Conservation (phyloP, 2,329 filamentous ascomycete genomes). For the Leptographium flavum region DNA sequence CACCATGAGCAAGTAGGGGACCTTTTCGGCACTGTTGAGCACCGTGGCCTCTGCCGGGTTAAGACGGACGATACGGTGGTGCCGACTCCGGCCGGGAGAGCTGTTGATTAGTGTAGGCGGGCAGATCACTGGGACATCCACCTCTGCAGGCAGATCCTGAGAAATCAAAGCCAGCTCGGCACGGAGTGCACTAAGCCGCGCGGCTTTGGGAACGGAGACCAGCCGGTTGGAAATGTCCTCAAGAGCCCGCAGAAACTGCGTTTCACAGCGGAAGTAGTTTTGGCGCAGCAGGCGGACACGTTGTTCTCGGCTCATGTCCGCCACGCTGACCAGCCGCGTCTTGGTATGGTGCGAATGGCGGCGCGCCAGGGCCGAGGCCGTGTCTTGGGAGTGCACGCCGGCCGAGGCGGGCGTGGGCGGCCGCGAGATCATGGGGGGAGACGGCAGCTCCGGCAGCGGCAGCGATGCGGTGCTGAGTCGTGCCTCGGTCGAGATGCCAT, state of each 20-base stretch:
- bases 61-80: constrained; percentile 70
- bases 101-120: constrained; percentile 61
- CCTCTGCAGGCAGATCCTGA: constrained; percentile 68
- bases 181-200: constrained; percentile 64
- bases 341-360: constrained; percentile 40
- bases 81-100: constrained; percentile 57
- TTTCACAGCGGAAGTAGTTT: constrained; percentile 73
- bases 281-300: constrained; percentile 61
- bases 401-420: constrained; percentile 45
- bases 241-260: constrained; percentile 64
- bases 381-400: constrained; percentile 26
- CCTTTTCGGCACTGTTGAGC: constrained; percentile 74
- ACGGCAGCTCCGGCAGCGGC: constrained; percentile 46
- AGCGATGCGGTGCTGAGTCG: constrained; percentile 54
- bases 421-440: constrained; percentile 34
- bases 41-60: constrained; percentile 77
- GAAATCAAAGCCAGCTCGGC: constrained; percentile 71
- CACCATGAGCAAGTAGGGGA: constrained; percentile 74
- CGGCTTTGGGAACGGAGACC: constrained; percentile 67
- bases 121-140: constrained; percentile 72
- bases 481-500: constrained; percentile 40
- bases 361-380: constrained; percentile 30
- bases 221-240: constrained; percentile 78
- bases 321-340: constrained; percentile 41
- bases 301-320: constrained; percentile 48